Base-by-base conservation (phyloP, 2,329 filamentous ascomycete species). In the Aurifilum marmelostoma region DNA sequence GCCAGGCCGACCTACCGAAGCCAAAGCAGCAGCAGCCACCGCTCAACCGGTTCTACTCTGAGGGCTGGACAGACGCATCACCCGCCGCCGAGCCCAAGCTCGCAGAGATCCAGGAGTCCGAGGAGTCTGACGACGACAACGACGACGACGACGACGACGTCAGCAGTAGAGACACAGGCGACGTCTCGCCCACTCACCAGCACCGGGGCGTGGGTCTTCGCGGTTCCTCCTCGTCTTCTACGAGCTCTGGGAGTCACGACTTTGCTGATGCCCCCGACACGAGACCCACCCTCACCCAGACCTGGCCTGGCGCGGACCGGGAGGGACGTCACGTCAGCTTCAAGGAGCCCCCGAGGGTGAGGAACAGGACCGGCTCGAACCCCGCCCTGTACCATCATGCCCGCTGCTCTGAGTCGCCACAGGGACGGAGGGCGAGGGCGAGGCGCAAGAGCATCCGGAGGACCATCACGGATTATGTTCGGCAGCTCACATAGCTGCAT, bases 1-100 rank as follows among this genome's bases (percentile, higher is more conserved):
- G 27, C 9, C 66, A 47, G 8, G 16, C 29, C 16, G 11, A 4
- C 39, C 29, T 37, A 9, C 27, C 59, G 24, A 61, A 63, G n/a
- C 65, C 63, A 6, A 27, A 29, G n/a, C 63, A 56, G 29, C 50
- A 69, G 2, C 60, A 32, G 2, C 60, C 27, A 14, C 64, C 41
- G 16, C 24, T 71, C 43, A 71, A 69, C 12, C 59, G 37, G 8
- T 71, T 71, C 69, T 71, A 71, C n/a, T 71, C 69, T 6, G 62
- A 62, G 52, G 58, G 62, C 24, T 67, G 63, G 67, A 43, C 37
- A 16, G 52, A 47, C 37, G 29, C 61, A 9, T 62, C 69, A 6
- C 47, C 58, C 0, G 56, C 43, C 1, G 58, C 41, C 14, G 50
- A 63, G 39, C 34, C 52, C 16, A 69, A 62, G 27, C 63, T 71